Base-by-base conservation (phyloP, 768 basidiomycete species). In the Pleurotus tuoliensis region DNA sequence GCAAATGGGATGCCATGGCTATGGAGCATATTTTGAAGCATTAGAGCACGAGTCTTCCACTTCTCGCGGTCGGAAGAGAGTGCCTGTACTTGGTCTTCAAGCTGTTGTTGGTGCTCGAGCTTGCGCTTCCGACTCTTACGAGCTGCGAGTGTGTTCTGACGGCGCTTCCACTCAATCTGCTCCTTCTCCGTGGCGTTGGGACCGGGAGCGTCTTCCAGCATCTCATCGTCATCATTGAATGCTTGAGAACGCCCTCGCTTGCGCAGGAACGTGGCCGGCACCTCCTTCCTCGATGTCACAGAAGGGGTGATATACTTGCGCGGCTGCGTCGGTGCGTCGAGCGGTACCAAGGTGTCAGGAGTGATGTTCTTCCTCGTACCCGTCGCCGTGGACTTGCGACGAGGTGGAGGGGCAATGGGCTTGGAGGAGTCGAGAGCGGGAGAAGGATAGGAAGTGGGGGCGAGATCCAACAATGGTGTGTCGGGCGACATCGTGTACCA, bases 81-180 rank as follows among this genome's bases (percentile, higher is more conserved):
- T 27, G 64, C 72, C 57, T 82, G 79, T 47, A 84, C 70, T 5
- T 63, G 72, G 18, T 81, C 74, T 72, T 92, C 86, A 48, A 94
- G 73, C 56, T 81, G 77, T 54, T 81, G 76, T 61, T 87, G 79
- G 60, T 92, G 82, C 65, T 82, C 79, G 40, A 85, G 69, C 76
- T 91, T 93, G 56, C 89, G 80, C 74, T 81, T 82, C 16, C 93
- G 80, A 65, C 85, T 88, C 27, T 88, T 81, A 2, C 93, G 82
- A 5, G 94, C 94, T 0, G 93, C 92, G 4, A 93, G 70, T 2
- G 93, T 94, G 62, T 96, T 96, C 71, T 87, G 84, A 7, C 86
- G 79, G 27, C 93, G 82, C 75, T 93, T 94, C 43, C 79, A 80
- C 63, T 84, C 87, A 60, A 90, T 89, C 61, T 86, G 85, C 65